These are phyloP conservation scores for Lachancea quebecensis DNA, from an alignment of 805 yeast species.

Conservation along the genomic window DNA sequence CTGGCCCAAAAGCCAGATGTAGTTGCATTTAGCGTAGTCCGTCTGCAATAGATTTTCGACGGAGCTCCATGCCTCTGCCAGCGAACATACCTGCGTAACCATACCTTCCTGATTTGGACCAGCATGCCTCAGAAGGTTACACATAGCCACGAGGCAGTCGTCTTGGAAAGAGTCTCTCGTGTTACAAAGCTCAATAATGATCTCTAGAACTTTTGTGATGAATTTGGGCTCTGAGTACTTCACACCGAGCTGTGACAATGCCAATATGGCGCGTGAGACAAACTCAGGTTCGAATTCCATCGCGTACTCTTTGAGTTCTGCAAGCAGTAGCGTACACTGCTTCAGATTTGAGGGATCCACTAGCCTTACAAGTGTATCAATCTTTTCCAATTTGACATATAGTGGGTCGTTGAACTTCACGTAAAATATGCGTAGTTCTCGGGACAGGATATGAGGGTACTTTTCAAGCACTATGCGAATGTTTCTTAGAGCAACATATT, in stretches of 20 bases:
- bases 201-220: slow-evolving; percentile 50
- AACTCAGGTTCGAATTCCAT: slow-evolving; percentile 81
- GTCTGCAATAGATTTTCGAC: slow-evolving; percentile 41
- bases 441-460: slow-evolving; percentile 70
- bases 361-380: slow-evolving; percentile 66
- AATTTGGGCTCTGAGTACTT: slow-evolving; percentile 40
- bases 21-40: slow-evolving; percentile 43
- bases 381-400: slow-evolving; percentile 67
- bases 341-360: slow-evolving; percentile 42
- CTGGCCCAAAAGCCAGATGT: slow-evolving; percentile 68
- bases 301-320: slow-evolving; percentile 72
- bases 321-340: slow-evolving; percentile 52
- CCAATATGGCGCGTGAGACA: slow-evolving; percentile 56
- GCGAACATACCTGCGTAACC: slow-evolving; percentile 22
- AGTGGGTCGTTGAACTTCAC: slow-evolving; percentile 81
- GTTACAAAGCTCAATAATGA: slow-evolving; percentile 50
- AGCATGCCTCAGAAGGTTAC: slow-evolving; percentile 60
- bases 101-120: slow-evolving; percentile 35
- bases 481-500: slow-evolving; percentile 86
- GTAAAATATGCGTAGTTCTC: slow-evolving; percentile 83
- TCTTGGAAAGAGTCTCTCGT: slow-evolving; percentile 63
- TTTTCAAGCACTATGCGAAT: slow-evolving; percentile 84
- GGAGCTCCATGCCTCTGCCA: slow-evolving; percentile 34
- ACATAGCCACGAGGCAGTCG: slow-evolving; percentile 49
- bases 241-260: slow-evolving; percentile 67